Evolutionary conservation across 148 eudicot species (phyloP).

Genomic region (Beta vulgaris): DNA sequence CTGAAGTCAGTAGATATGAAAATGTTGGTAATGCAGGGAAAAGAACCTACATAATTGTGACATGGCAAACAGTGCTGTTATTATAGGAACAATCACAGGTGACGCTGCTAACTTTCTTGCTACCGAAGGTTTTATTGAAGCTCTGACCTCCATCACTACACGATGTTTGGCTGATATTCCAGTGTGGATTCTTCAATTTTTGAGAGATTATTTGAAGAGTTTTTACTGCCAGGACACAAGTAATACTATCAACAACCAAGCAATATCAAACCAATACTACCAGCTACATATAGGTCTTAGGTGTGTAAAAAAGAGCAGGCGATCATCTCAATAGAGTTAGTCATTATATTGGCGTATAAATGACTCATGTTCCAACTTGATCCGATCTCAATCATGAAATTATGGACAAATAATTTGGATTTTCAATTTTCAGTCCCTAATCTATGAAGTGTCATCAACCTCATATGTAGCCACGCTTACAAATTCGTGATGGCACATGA

Average conservation of each 20-base stretch:
- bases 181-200: conserved; percentile 40
- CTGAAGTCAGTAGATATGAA: background rate
- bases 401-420: too few species aligned
- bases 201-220: conserved; percentile 43
- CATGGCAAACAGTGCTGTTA: conserved; percentile 55
- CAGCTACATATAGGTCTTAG: background rate
- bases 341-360: background rate
- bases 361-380: background rate
- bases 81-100: conserved; percentile 58
- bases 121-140: conserved; percentile 20
- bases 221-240: conserved; percentile 39
- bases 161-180: conserved; percentile 45
- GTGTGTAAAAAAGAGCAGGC: background rate
- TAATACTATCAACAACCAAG: background rate
- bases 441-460: background rate
- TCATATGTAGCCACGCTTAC: background rate
- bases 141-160: conserved; percentile 36
- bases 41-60: conserved; percentile 58
- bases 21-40: background rate
- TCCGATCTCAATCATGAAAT: too few species aligned
- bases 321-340: background rate
- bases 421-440: too few species aligned
- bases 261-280: background rate
- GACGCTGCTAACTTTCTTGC: conserved; percentile 33
- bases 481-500: background rate